phyloP scores from a whole-genome alignment of 1,284 basidiomycete species.

The Stereum hirsutum region DNA sequence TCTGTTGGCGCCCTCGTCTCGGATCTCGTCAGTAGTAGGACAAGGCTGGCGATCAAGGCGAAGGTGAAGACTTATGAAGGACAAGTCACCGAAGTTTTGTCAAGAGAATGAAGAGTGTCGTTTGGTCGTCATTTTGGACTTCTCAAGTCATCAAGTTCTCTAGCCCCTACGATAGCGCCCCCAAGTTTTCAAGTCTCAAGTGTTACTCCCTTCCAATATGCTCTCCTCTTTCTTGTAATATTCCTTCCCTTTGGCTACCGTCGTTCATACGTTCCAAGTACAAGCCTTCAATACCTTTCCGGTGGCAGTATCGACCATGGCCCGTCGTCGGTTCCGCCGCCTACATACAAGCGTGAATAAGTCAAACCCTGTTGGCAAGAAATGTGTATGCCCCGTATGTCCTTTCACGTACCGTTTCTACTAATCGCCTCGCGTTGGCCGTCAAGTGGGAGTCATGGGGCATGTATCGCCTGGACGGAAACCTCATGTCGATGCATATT shows the following conservation, averaged over 20 bases:
- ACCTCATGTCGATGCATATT: too few relatives aligned
- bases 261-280: constrained; percentile 13
- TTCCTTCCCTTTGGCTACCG: constrained; percentile 9
- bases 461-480: too few relatives aligned
- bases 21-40: constrained; percentile 9
- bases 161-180: constrained; percentile 27
- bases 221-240: constrained; percentile 14
- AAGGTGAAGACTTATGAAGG: too few relatives aligned
- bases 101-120: constrained; percentile 20
- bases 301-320: too few relatives aligned
- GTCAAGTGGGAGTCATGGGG: too few relatives aligned
- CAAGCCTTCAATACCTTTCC: constrained; percentile 6
- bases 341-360: too few relatives aligned
- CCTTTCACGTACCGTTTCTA: too few relatives aligned
- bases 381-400: too few relatives aligned
- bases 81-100: constrained; percentile 18
- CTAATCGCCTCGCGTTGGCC: too few relatives aligned
- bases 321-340: too few relatives aligned
- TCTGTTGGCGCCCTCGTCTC: neutral
- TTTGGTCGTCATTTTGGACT: constrained; percentile 16
- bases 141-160: constrained; percentile 20
- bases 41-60: constrained; percentile 11
- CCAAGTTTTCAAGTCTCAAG: constrained; percentile 38
- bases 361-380: too few relatives aligned
- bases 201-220: too few relatives aligned